Conservation (phyloP, 176 grass and related monocot genomes). For the Triticum turgidum region DNA sequence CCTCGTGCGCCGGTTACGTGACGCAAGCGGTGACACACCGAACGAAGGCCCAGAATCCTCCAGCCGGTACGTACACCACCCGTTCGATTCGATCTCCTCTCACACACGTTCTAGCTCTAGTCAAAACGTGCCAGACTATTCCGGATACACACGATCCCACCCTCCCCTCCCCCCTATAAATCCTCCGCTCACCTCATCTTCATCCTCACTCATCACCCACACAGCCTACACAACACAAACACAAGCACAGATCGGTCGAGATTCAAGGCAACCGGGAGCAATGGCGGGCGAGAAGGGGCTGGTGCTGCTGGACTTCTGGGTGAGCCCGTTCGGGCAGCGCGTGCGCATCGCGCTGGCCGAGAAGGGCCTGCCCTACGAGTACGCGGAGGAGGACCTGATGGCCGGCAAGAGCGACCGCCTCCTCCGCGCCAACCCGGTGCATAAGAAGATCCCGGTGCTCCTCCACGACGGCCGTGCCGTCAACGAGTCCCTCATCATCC, state of each 20-base stretch:
- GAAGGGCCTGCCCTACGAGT: conserved; percentile 50
- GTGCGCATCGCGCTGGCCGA: conserved; percentile 49
- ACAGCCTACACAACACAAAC: neutral
- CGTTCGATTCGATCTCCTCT: neutral
- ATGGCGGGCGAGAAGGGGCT: conserved; percentile 32
- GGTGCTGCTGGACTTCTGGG: conserved; percentile 49
- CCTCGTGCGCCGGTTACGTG: neutral
- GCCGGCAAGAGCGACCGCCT: conserved; percentile 61
- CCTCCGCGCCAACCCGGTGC: conserved; percentile 60
- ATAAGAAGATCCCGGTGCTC: conserved; percentile 83
- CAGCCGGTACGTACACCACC: too few relatives aligned
- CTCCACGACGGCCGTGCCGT: conserved; percentile 48
- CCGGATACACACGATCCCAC: neutral
- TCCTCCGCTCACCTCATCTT: neutral
- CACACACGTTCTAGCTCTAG: neutral
- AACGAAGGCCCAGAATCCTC: too few relatives aligned
- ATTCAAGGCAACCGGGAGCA: too few relatives aligned
- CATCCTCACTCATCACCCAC: neutral
- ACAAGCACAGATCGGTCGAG: too few relatives aligned
- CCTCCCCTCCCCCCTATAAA: neutral
- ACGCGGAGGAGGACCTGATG: conserved; percentile 43
- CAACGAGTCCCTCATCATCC: conserved; percentile 62
- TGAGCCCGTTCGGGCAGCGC: conserved; percentile 67
- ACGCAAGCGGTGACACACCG: conserved; percentile 21
- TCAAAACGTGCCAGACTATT: neutral